Evolutionary conservation across 176 grass and related monocot species (phyloP).

Genomic region (Panicum miliaceum): DNA sequence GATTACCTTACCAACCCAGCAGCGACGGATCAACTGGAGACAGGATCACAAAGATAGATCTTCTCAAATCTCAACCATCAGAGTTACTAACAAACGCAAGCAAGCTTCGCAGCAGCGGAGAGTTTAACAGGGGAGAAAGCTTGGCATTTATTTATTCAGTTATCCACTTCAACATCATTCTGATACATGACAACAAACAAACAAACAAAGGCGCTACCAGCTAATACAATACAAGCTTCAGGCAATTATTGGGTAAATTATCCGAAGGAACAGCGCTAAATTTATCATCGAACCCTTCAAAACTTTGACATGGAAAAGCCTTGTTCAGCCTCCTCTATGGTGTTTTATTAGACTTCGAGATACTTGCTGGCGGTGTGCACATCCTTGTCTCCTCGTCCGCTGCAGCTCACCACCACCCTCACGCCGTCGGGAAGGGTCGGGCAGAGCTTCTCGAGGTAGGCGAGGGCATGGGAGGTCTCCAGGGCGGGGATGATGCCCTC

Average conservation of each 20-base stretch:
- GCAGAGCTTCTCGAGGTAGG: slow-evolving; percentile 87
- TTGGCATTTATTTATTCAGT: slow-evolving; percentile 28
- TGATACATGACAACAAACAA: slow-evolving; percentile 37
- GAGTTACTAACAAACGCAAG: background rate
- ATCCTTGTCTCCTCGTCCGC: slow-evolving; percentile 95
- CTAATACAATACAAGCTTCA: slow-evolving; percentile 1
- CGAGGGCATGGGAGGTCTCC: slow-evolving; percentile 91
- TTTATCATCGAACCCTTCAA: slow-evolving; percentile 22
- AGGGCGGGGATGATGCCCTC: slow-evolving; percentile 99
- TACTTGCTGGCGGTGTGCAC: slow-evolving; percentile 94
- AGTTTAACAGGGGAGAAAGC: slow-evolving; percentile 9
- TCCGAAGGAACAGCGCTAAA: slow-evolving; percentile 31
- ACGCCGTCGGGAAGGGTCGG: slow-evolving; percentile 68
- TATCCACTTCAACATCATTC: slow-evolving; percentile 11
- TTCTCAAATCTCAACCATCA: background rate
- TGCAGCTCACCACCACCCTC: slow-evolving; percentile 85
- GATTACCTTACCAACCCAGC: background rate
- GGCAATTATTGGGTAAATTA: slow-evolving; percentile 44
- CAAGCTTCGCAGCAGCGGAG: background rate
- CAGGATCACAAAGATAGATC: background rate
- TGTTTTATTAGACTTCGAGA: slow-evolving; percentile 74
- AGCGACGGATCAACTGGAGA: background rate
- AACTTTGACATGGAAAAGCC: slow-evolving; percentile 32
- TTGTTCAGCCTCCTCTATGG: slow-evolving; percentile 12
- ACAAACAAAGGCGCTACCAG: slow-evolving; percentile 26